Conservation (phyloP, 2,329 filamentous ascomycete genomes). For the Botrytis cinerea region DNA sequence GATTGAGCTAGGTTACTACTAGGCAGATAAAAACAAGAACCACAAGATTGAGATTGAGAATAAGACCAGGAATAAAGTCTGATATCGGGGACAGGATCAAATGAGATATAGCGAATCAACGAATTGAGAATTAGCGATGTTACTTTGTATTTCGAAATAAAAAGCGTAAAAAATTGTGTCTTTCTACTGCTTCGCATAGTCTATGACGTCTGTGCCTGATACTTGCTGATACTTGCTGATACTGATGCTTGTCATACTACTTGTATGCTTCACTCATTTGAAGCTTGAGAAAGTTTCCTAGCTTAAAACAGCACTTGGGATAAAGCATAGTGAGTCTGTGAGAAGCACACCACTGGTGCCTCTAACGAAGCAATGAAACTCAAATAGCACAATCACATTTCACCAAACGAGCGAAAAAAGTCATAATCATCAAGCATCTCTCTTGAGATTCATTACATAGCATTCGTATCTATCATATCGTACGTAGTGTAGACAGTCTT, state of each 20-base stretch:
- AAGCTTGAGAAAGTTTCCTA: neutral
- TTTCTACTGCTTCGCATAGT: neutral
- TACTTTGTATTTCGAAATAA: slow-evolving; percentile 1
- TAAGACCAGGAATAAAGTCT: neutral
- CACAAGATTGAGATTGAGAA: neutral
- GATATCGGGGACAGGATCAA: neutral
- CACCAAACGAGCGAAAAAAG: slow-evolving; percentile 11
- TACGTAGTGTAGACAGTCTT: slow-evolving; percentile 11
- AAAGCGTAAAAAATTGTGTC: neutral
- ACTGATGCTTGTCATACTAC: neutral
- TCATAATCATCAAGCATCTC: neutral
- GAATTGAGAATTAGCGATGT: neutral
- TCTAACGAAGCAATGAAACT: neutral
- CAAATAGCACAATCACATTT: neutral
- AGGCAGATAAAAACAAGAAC: slow-evolving; percentile 2
- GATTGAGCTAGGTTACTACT: neutral
- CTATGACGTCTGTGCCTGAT: neutral
- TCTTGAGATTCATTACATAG: slow-evolving; percentile 12
- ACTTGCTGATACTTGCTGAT: neutral
- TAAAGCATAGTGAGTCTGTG: neutral
- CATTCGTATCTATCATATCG: slow-evolving; percentile 4
- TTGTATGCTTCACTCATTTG: neutral
- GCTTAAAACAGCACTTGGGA: neutral
- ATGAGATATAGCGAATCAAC: neutral
- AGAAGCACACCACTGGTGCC: neutral